A percentile compares a stretch with the other conserved stretches of the same genome.
Conservation (phyloP, 345 rosid species). For the Boechera stricta region DNA sequence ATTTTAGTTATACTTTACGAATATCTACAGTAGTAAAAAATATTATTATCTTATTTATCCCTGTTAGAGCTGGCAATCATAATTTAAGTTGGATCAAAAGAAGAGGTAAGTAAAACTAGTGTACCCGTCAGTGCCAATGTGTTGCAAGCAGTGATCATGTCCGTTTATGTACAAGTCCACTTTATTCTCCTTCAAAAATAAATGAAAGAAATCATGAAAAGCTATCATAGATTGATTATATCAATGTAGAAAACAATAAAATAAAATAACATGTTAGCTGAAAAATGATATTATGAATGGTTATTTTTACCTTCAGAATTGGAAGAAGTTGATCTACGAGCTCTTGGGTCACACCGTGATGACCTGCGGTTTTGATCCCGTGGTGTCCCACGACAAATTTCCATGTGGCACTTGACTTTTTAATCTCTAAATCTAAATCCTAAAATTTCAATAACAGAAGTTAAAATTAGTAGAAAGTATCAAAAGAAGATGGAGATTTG, state of each 20-base stretch:
- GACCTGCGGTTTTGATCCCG: conserved; percentile 60
- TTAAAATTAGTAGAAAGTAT: neutral
- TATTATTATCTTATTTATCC: too few species aligned
- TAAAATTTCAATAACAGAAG: neutral
- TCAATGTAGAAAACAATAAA: neutral
- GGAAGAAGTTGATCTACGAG: conserved; percentile 60
- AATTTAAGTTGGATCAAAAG: neutral
- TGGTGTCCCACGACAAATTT: conserved; percentile 74
- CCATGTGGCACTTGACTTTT: conserved; percentile 59
- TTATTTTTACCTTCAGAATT: conserved; percentile 50
- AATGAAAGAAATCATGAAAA: neutral
- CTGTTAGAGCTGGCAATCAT: too few species aligned
- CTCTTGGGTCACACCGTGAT: conserved; percentile 63
- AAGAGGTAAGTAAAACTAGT: neutral
- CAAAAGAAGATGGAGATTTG: neutral
- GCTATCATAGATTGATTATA: neutral
- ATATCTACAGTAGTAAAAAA: too few species aligned
- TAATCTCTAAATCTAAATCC: conserved; percentile 57
- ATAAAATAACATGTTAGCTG: neutral
- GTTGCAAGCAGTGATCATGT: conserved; percentile 71
- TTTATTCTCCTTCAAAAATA: conserved; percentile 48
- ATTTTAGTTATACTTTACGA: too few species aligned
- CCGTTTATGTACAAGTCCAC: conserved; percentile 68
- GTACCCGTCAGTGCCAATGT: conserved; percentile 52
- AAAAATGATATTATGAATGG: neutral